Evolutionary conservation across 202 grass and related monocot genomes (phyloP), one percentile per base, ranked within the genome.

Genomic region (Zoysia matrella): DNA sequence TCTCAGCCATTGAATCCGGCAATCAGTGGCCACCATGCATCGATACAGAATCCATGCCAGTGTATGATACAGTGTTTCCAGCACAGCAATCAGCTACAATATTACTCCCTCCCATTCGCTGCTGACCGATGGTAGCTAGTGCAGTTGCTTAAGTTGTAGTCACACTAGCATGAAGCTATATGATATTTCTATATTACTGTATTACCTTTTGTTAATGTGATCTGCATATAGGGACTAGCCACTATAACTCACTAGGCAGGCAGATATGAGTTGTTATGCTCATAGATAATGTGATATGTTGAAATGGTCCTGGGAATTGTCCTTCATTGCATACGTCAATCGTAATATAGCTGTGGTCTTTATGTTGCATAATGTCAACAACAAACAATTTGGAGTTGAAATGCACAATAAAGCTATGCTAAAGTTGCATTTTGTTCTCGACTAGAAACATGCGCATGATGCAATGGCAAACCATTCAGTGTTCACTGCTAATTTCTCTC

Each of bases 241-340:
- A 30, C 47, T 68, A 46, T 61, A 64, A 62, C 69, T 78, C 67
- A 74, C 11, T 36, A 36, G 30, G 30, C 0, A 4, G 60, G 18
- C 69, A 9, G 47, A 14, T 79, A 51, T 64, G 72, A 54, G 42
- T 39, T 22, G 16, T 61, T 66, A 30, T 88, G 47, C 61, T 79
- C 3, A 16, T 79, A 39, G 10, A 75, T 12, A 41, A 15, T 30
- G 41, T 42, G 39, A 60, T 74, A 2, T 80, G 42, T 77, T 52
- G 44, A 65, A n/a, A 51, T 82, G 61, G 67, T 77, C 60, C 30
- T 65, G 50, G 30, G 11, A 61, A 65, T 3, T n/a, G 47, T 63
- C 42, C 36, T n/a, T 42, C 36, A 10, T 7, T 69, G 43, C 65
- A 73, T 44, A 48, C 43, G 7, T 61, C 74, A 72, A 51, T 30